Percentiles rank a stretch among this genome's conserved stretches.
phyloP scores from a whole-genome alignment of 2,329 filamentous ascomycete species.

The Sporothrix dimorphospora region DNA sequence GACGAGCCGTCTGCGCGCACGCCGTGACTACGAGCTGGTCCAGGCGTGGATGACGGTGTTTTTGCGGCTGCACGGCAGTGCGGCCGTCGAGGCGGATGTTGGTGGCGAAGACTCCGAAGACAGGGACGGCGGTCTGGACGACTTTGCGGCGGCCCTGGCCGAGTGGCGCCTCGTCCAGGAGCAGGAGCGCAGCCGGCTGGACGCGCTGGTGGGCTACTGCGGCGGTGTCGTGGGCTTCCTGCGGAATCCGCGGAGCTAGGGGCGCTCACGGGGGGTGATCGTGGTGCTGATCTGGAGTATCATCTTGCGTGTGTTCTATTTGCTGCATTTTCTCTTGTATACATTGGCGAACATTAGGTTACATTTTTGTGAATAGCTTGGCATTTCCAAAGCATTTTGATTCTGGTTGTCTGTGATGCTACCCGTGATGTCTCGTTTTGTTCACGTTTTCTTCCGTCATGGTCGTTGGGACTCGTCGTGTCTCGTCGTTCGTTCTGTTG shows the following conservation, averaged over 20 bases:
- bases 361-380: neutral
- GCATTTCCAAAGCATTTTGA: neutral
- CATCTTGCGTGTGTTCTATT: neutral
- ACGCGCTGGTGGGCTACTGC: conserved; percentile 82
- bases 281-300: neutral
- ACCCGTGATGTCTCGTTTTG: too few species aligned
- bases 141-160: conserved; percentile 51
- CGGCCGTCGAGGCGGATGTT: neutral
- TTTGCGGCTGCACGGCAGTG: conserved; percentile 68
- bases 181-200: conserved; percentile 70
- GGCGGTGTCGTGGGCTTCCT: conserved; percentile 84
- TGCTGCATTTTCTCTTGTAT: conserved; percentile 11
- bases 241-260: conserved; percentile 60
- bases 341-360: conserved; percentile 13
- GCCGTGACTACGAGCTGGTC: conserved; percentile 87
- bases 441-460: too few species aligned
- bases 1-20: conserved; percentile 67
- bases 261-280: neutral
- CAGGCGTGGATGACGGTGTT: conserved; percentile 99
- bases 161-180: conserved; percentile 75
- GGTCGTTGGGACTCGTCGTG: too few species aligned
- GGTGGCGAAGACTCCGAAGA: conserved; percentile 37
- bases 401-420: too few species aligned
- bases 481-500: neutral
- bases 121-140: conserved; percentile 34